Evolutionary conservation across 495 filamentous ascomycete genomes (phyloP).

Genomic region (Chaetomium tenue): DNA sequence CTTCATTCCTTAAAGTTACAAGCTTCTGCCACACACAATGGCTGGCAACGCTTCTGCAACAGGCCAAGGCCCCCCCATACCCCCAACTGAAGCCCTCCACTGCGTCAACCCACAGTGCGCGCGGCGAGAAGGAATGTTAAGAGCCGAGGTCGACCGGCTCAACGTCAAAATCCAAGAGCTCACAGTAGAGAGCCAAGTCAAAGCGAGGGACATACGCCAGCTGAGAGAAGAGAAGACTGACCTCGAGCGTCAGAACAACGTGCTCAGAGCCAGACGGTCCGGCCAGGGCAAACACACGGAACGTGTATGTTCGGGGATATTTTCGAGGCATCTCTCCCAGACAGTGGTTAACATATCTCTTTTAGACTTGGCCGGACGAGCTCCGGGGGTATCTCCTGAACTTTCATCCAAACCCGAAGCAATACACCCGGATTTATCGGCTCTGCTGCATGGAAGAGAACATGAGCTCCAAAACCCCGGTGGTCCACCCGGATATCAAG

Average conservation of each 20-base stretch:
- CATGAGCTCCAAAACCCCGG: constrained; percentile 29
- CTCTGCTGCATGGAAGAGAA: constrained; percentile 38
- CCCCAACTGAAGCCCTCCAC: not conserved
- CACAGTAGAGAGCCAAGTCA: not conserved
- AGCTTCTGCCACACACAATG: not conserved
- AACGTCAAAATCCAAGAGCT: not conserved
- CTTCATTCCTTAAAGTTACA: not conserved
- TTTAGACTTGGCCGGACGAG: constrained; percentile 5
- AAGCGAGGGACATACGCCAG: not conserved
- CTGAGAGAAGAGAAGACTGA: not conserved
- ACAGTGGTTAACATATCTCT: not conserved
- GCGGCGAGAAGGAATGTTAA: not conserved
- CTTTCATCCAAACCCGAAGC: not conserved
- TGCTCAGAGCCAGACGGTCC: not conserved
- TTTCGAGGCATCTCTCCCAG: no score
- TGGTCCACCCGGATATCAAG: constrained; percentile 33
- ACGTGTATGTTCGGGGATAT: not conserved
- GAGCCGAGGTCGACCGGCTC: not conserved
- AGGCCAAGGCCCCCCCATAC: not conserved
- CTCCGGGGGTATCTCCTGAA: not conserved
- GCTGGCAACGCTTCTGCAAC: not conserved
- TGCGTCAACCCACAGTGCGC: constrained; percentile 2
- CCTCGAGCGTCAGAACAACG: not conserved
- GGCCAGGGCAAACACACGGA: not conserved
- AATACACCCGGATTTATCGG: constrained; percentile 20